Percentiles rank a stretch among this genome's conserved stretches.
phyloP scores from a whole-genome alignment of 768 basidiomycete genomes.

The Roridomyces roridus region DNA sequence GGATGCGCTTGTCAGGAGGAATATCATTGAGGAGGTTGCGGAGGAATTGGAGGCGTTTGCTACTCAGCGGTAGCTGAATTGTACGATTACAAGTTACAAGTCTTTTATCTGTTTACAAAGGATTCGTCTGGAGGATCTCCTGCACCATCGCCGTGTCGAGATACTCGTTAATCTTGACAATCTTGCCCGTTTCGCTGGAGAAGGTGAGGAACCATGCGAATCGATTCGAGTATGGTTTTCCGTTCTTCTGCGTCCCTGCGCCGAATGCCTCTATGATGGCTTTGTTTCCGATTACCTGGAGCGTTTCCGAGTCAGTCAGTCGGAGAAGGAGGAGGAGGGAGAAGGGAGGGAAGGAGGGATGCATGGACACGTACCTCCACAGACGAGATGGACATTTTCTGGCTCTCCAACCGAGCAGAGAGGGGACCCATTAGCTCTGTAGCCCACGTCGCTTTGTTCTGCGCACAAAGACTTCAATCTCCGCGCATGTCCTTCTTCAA shows the following conservation, averaged over 20 bases:
- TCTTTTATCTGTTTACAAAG: too few species aligned
- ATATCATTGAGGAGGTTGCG: slow-evolving; percentile 43
- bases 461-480: neutral
- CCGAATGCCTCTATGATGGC: neutral
- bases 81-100: too few species aligned
- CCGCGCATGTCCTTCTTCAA: neutral
- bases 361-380: slow-evolving; percentile 1
- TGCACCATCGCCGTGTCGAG: too few species aligned
- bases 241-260: slow-evolving; percentile 1
- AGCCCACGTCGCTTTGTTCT: slow-evolving; percentile 5
- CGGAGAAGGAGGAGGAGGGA: too few species aligned
- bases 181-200: too few species aligned
- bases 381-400: neutral
- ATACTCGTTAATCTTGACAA: too few species aligned
- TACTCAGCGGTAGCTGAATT: too few species aligned
- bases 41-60: slow-evolving; percentile 38
- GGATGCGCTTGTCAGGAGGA: slow-evolving; percentile 34
- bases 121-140: too few species aligned
- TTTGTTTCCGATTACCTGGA: slow-evolving; percentile 9
- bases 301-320: too few species aligned
- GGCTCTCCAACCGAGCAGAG: neutral
- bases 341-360: too few species aligned
- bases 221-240: slow-evolving; percentile 5
- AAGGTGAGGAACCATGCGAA: too few species aligned
- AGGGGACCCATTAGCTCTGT: neutral